Evolutionary conservation across 2,329 filamentous ascomycete genomes (phyloP).

Genomic region (Triangularia setosa): DNA sequence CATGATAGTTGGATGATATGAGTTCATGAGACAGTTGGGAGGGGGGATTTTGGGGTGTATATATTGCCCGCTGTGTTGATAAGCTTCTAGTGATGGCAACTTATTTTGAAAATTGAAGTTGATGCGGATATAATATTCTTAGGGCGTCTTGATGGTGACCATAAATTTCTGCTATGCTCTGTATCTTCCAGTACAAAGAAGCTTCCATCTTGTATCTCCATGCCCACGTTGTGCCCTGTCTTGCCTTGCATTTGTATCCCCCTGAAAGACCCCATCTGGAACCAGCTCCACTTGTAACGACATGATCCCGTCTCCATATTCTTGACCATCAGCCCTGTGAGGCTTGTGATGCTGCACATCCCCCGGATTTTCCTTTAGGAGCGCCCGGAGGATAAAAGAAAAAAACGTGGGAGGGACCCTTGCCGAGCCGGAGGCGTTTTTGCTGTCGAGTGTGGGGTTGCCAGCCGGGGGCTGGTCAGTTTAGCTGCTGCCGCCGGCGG

Average conservation of each 20-base stretch:
- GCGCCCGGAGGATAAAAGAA: neutral
- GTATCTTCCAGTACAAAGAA: too few species aligned
- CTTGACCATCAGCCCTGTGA: neutral
- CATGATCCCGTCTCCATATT: neutral
- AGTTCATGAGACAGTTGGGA: neutral
- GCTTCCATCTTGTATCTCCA: neutral
- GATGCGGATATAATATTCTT: neutral
- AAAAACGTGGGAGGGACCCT: neutral
- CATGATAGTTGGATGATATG: neutral
- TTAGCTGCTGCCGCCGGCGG: neutral
- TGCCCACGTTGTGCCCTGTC: neutral
- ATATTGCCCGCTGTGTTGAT: neutral
- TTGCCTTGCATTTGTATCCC: neutral
- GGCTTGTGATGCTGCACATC: neutral
- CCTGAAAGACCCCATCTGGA: neutral
- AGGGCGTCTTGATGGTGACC: neutral
- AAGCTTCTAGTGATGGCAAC: neutral
- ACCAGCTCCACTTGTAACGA: neutral
- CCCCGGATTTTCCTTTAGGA: neutral
- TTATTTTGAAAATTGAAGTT: neutral
- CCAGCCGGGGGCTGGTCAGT: neutral
- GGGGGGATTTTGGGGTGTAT: neutral
- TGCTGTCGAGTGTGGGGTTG: neutral
- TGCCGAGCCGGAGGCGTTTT: neutral
- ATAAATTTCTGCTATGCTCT: too few species aligned